These are phyloP conservation scores for Avena insularis DNA, from an alignment of 176 grass and related monocot species.

Conservation along the genomic window DNA sequence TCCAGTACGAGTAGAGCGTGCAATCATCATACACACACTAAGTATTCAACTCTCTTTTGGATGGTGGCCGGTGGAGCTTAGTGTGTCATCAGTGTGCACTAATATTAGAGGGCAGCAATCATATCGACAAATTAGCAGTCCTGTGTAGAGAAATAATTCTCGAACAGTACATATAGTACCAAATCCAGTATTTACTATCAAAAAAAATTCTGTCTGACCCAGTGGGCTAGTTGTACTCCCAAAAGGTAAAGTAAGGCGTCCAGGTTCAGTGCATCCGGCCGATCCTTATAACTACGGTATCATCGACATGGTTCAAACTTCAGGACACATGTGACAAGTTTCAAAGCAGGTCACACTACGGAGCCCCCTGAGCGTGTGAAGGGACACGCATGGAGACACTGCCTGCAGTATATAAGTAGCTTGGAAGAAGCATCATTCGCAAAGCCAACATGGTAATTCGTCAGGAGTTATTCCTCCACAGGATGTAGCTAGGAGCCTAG, in stretches of 20 bases:
- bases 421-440: slow-evolving; percentile 38
- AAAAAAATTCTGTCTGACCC: slow-evolving; percentile 19
- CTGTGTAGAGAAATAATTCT: neutral
- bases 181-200: neutral
- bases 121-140: slow-evolving; percentile 7
- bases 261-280: slow-evolving; percentile 59
- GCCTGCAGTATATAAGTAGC: slow-evolving; percentile 32
- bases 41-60: slow-evolving; percentile 12
- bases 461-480: slow-evolving; percentile 31
- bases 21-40: neutral
- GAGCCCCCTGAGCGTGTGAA: neutral
- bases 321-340: slow-evolving; percentile 11
- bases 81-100: slow-evolving; percentile 9
- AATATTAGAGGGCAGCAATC: slow-evolving; percentile 12
- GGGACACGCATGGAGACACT: neutral
- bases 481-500: slow-evolving; percentile 42
- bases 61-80: neutral
- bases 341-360: slow-evolving; percentile 31
- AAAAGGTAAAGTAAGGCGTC: slow-evolving; percentile 48
- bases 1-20: neutral
- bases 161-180: neutral
- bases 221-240: slow-evolving; percentile 27
- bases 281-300: slow-evolving; percentile 8
- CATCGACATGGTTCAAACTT: neutral
- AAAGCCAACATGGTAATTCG: slow-evolving; percentile 19